Evolutionary conservation across 495 filamentous ascomycete genomes (phyloP).

Genomic region (Penicillium paradoxum): DNA sequence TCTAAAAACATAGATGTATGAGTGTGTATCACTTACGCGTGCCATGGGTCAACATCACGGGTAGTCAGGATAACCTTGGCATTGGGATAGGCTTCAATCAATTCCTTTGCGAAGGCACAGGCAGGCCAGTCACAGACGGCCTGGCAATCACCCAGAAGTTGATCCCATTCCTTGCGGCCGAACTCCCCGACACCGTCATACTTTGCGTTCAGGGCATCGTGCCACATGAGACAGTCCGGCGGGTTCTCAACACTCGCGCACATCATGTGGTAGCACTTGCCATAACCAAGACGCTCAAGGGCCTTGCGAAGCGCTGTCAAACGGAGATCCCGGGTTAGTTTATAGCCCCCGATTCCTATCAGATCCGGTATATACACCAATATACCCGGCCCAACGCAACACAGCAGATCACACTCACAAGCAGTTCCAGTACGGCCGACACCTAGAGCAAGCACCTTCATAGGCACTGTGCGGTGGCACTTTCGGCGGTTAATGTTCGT

Average conservation of each 20-base stretch:
- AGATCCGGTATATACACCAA: background rate
- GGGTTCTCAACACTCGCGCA: conserved; percentile 57
- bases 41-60: conserved; percentile 57
- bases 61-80: conserved; percentile 63
- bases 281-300: conserved; percentile 55
- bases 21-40: conserved; percentile 32
- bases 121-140: conserved; percentile 65
- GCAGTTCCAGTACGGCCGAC: conserved; percentile 64
- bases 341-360: background rate
- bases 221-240: conserved; percentile 57
- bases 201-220: conserved; percentile 60
- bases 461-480: conserved; percentile 59
- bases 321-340: conserved; percentile 9
- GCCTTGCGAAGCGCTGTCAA: conserved; percentile 54
- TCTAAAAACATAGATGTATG: background rate
- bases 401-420: conserved; percentile 38
- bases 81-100: conserved; percentile 65
- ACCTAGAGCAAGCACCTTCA: conserved; percentile 61
- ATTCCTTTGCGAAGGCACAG: conserved; percentile 59
- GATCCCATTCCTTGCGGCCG: conserved; percentile 61
- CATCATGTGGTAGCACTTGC: conserved; percentile 65
- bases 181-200: conserved; percentile 58
- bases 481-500: conserved; percentile 59
- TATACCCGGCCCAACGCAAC: background rate
- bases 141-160: conserved; percentile 61